Conservation (phyloP, 2,329 filamentous ascomycete genomes). For the Leptodontidium sp. region DNA sequence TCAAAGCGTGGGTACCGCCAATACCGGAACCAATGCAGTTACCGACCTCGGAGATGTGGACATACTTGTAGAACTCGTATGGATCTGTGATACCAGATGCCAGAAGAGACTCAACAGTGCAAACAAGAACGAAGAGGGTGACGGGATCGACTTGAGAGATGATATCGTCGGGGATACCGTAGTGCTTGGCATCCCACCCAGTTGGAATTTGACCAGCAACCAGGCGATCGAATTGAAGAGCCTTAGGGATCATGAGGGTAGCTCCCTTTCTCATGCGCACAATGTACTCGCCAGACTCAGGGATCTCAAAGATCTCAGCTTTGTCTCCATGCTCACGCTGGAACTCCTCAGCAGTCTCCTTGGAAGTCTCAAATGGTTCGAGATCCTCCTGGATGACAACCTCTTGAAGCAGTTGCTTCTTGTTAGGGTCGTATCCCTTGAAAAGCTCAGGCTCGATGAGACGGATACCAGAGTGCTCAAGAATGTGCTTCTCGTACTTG, state of each 20-base stretch:
- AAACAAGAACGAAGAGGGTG: constrained; percentile 93
- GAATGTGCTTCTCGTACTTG: constrained; percentile 96
- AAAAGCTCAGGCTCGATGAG: constrained; percentile 98
- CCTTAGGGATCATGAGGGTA: constrained; percentile 94
- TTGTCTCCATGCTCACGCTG: constrained; percentile 97
- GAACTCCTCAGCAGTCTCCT: constrained; percentile 97
- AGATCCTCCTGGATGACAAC: constrained; percentile 97
- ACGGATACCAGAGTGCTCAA: constrained; percentile 97
- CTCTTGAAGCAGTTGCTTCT: constrained; percentile 98
- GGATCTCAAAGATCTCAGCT: constrained; percentile 95
- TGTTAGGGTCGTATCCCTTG: constrained; percentile 94
- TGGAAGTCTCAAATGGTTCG: constrained; percentile 95
- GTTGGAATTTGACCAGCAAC: constrained; percentile 97
- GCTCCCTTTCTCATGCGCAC: constrained; percentile 96
- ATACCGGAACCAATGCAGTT: constrained; percentile 99
- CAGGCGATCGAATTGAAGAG: constrained; percentile 93
- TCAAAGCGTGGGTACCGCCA: constrained; percentile 89
- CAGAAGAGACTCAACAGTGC: constrained; percentile 89
- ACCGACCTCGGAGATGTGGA: constrained; percentile 96
- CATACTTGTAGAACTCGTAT: constrained; percentile 99
- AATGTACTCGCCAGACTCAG: constrained; percentile 91
- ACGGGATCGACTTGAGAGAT: constrained; percentile 97
- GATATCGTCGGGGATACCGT: constrained; percentile 97
- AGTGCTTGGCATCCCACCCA: constrained; percentile 95
- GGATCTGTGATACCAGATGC: constrained; percentile 96